phyloP scores from a whole-genome alignment of 2,329 filamentous ascomycete genomes.

The Fusarium oxysporum region DNA sequence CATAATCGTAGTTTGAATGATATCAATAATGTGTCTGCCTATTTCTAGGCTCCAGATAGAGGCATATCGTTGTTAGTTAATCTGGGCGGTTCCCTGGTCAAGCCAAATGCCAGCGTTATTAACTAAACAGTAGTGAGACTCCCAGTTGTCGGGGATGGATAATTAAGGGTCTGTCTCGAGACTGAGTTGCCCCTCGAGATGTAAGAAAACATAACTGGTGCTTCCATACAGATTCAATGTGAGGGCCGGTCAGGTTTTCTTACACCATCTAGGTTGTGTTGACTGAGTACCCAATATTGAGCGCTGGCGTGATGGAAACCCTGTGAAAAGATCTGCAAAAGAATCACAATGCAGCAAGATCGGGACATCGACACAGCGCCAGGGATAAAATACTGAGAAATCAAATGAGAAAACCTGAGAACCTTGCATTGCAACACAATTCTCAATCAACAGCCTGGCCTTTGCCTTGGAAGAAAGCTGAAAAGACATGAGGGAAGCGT shows the following conservation, averaged over 20 bases:
- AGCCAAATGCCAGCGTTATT: neutral
- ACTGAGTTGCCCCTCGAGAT: neutral
- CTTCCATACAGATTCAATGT: neutral
- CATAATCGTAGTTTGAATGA: neutral
- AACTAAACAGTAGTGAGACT: conserved; percentile 17
- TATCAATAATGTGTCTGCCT: neutral
- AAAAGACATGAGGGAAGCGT: conserved; percentile 16
- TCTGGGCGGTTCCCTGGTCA: conserved; percentile 14
- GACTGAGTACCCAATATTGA: neutral
- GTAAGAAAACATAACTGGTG: neutral
- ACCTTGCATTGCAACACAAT: neutral
- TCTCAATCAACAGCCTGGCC: neutral
- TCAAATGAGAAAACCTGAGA: neutral
- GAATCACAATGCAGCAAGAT: conserved; percentile 4
- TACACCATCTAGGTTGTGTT: neutral
- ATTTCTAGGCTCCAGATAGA: neutral
- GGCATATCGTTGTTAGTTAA: neutral
- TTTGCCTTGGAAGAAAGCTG: conserved; percentile 1
- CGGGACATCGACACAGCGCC: neutral
- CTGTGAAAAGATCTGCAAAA: conserved; percentile 2
- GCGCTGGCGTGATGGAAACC: neutral
- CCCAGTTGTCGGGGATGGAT: conserved; percentile 18
- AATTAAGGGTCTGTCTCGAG: conserved; percentile 21
- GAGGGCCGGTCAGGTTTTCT: neutral
- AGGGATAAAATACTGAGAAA: neutral